These are phyloP conservation scores for Gynochthodes officinalis DNA, from an alignment of 257 asterid genomes.

Conservation along the genomic window DNA sequence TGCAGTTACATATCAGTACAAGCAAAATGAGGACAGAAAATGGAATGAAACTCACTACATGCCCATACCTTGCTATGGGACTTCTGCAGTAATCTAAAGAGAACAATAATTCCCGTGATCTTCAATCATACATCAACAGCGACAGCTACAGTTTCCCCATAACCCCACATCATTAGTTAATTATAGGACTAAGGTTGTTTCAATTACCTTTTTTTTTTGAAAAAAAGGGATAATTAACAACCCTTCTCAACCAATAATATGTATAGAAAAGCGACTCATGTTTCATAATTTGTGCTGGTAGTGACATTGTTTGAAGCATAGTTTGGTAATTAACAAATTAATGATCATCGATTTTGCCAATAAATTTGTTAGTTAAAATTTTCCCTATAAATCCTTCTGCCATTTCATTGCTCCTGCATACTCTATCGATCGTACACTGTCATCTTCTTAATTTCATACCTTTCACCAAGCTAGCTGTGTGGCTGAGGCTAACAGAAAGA, in stretches of 20 bases:
- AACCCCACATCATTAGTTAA: too few relatives aligned
- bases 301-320: too few relatives aligned
- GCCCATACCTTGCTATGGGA: neutral
- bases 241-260: too few relatives aligned
- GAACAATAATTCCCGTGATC: neutral
- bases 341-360: too few relatives aligned
- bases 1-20: too few relatives aligned
- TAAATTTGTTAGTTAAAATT: neutral
- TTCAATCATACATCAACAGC: neutral
- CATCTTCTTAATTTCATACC: constrained; percentile 13
- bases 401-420: neutral
- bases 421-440: constrained; percentile 4
- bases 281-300: too few relatives aligned
- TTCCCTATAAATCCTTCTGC: constrained; percentile 3
- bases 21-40: neutral
- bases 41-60: neutral
- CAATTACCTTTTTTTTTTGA: too few relatives aligned
- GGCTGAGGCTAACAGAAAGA: constrained; percentile 12
- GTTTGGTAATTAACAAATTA: too few relatives aligned
- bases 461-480: constrained; percentile 18
- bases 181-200: too few relatives aligned
- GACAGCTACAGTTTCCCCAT: too few relatives aligned
- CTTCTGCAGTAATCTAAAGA: neutral
- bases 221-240: too few relatives aligned
- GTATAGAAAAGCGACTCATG: too few relatives aligned